phyloP scores from a whole-genome alignment of 1,284 basidiomycete species.

The Tranzscheliella williamsii region DNA sequence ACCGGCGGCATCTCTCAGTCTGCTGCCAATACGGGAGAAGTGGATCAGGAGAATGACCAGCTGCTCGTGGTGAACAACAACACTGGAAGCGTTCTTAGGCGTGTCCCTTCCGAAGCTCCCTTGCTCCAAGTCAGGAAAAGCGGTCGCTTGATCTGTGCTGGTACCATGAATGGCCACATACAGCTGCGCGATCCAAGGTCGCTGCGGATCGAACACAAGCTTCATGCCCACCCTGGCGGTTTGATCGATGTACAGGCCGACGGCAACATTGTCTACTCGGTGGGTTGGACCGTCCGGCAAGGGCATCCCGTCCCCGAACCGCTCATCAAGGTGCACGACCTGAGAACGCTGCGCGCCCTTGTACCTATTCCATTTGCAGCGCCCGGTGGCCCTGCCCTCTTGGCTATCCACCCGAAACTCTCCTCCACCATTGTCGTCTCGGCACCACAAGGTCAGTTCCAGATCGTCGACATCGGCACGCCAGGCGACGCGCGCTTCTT shows the following conservation, averaged over 20 bases:
- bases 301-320: conserved; percentile 87
- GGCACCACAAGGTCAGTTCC: conserved; percentile 84
- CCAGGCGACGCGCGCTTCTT: conserved; percentile 73
- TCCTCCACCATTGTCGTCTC: conserved; percentile 77
- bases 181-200: conserved; percentile 58
- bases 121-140: conserved; percentile 52
- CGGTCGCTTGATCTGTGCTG: conserved; percentile 43
- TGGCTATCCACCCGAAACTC: conserved; percentile 79
- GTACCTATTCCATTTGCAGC: conserved; percentile 77
- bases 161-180: conserved; percentile 50
- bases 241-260: conserved; percentile 59
- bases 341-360: conserved; percentile 77
- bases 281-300: conserved; percentile 65
- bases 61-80: conserved; percentile 51
- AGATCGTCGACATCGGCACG: conserved; percentile 80
- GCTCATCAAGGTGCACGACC: conserved; percentile 87
- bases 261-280: conserved; percentile 53
- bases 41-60: conserved; percentile 40
- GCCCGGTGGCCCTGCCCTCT: conserved; percentile 81
- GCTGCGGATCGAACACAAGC: conserved; percentile 50
- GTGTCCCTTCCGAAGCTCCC: conserved; percentile 46
- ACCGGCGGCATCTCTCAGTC: conserved; percentile 46
- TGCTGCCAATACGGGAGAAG: conserved; percentile 28
- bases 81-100: conserved; percentile 49
- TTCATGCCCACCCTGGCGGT: conserved; percentile 59